A percentile compares a stretch with the other conserved stretches of the same genome.
phyloP scores from a whole-genome alignment of 2,329 filamentous ascomycete species.

The Sporothrix inflata region DNA sequence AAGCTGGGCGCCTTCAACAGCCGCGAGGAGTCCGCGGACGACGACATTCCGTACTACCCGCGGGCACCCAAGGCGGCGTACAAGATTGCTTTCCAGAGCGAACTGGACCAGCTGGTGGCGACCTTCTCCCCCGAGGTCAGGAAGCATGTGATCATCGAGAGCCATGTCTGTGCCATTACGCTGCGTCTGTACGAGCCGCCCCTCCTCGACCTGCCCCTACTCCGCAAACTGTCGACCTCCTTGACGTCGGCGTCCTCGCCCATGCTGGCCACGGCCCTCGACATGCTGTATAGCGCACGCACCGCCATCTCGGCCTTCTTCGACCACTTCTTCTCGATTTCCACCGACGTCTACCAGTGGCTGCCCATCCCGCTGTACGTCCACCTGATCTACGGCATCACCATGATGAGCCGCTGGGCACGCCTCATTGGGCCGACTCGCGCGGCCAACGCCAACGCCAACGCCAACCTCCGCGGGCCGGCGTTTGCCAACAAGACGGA shows the following conservation, averaged over 20 bases:
- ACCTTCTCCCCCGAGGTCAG: conserved; percentile 44
- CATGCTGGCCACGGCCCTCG: conserved; percentile 47
- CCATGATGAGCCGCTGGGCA: conserved; percentile 56
- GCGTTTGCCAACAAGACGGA: not conserved
- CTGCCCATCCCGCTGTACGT: conserved; percentile 51
- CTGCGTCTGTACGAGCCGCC: conserved; percentile 55
- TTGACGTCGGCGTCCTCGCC: conserved; percentile 43
- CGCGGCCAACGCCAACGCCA: not conserved
- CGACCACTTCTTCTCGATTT: conserved; percentile 51
- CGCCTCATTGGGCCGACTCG: conserved; percentile 45
- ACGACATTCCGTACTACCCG: conserved; percentile 37
- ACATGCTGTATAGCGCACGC: conserved; percentile 55
- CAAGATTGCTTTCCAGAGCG: conserved; percentile 50
- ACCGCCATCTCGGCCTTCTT: conserved; percentile 54
- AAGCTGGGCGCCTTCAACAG: conserved; percentile 50
- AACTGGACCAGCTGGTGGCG: conserved; percentile 48
- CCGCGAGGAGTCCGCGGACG: conserved; percentile 42
- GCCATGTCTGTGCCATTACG: conserved; percentile 46
- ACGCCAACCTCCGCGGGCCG: not conserved
- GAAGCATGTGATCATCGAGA: conserved; percentile 44
- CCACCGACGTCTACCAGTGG: conserved; percentile 48
- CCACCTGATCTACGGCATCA: conserved; percentile 55
- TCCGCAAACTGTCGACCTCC: conserved; percentile 50
- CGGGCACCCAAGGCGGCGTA: conserved; percentile 51
- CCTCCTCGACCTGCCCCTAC: conserved; percentile 45